These are phyloP conservation scores for Acanthamoeba quina DNA, from an alignment of 208 protist species.

Conservation along the genomic window DNA sequence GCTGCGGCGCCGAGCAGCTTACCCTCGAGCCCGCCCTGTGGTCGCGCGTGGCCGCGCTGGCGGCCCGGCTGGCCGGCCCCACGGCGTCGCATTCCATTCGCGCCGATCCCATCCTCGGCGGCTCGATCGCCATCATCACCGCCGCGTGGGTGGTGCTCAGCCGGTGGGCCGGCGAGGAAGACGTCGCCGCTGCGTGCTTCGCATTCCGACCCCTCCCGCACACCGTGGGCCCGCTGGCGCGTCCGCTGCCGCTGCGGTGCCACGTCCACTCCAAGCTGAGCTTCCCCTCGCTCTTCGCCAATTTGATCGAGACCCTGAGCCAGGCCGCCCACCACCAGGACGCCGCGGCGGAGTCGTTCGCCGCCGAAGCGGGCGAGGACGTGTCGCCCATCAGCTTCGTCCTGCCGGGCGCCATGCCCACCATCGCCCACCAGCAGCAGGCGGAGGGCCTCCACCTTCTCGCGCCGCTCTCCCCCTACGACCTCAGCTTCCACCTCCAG, in stretches of 20 bases:
- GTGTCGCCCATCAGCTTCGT: conserved; percentile 41
- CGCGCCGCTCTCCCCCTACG: conserved; percentile 12
- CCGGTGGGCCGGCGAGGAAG: conserved; percentile 40
- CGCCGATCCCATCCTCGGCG: not conserved
- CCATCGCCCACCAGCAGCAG: not conserved
- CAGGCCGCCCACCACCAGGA: conserved; percentile 3
- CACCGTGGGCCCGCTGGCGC: conserved; percentile 19
- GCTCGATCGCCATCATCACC: conserved; percentile 9
- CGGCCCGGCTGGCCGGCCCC: not conserved
- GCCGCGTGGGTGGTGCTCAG: conserved; percentile 37
- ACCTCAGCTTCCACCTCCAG: conserved; percentile 12
- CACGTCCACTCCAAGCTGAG: conserved; percentile 37
- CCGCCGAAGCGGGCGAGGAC: not conserved
- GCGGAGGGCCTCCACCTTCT: not conserved
- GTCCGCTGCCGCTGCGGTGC: conserved; percentile 27
- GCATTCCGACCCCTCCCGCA: not conserved
- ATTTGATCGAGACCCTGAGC: conserved; percentile 1
- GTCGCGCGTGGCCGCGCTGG: not conserved
- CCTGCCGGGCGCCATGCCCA: not conserved
- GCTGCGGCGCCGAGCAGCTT: conserved; percentile 3
- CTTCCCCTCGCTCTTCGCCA: not conserved
- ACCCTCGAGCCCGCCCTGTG: conserved; percentile 19
- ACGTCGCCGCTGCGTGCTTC: conserved; percentile 21
- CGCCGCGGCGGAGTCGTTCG: not conserved
- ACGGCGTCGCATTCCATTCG: not conserved